Base-by-base conservation (phyloP, 179 eudicot species). In the Gypsophila paniculata region DNA sequence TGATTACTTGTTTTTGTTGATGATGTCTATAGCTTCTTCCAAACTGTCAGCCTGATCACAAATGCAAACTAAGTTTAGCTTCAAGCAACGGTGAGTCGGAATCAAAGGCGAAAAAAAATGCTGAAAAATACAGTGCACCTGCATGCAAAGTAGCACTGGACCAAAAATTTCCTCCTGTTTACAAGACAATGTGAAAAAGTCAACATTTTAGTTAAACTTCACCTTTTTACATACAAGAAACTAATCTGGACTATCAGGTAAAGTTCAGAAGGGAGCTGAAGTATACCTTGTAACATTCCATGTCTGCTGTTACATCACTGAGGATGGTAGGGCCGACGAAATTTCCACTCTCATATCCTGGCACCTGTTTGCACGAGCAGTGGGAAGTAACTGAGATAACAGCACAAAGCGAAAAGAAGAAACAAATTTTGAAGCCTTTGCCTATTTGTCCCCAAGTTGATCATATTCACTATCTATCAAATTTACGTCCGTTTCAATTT, bases 211-310 rank as follows among this genome's bases (percentile, higher is more conserved):
- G 44, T 36, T 48, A 8, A n/a, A 22, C 57, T 12, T 23, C 44
- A 26, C 29, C 34, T 54, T 34, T 12, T 44, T 15, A 52, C 60
- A 68, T 26, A 49, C 26, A 51, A 53, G 4, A 59, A 23, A 61
- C 60, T 17, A 51, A 51, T 17, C 46, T 19, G 55, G 63, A 38
- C 32, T 72, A 67, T n/a, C 38, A 26, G 22, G 46, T 42, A 42
- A 2, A 42, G 46, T 42, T 42, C 60, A 21, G 57, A 69, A 55
- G 70, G 65, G 53, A 62, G 15, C n/a, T 48, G 26, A 63, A 25
- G 11, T 6, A 32, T 83, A 95, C 99, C 97, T 90, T 87, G 78
- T 92, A 95, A 63, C 99, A 95, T 72, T 95, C 96, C 98, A 95
- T 95, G 76, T 89, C 96, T 42, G 85, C 42, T 12, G 90, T 95